phyloP scores from a whole-genome alignment of 148 eudicot species.

The Silene conica region DNA sequence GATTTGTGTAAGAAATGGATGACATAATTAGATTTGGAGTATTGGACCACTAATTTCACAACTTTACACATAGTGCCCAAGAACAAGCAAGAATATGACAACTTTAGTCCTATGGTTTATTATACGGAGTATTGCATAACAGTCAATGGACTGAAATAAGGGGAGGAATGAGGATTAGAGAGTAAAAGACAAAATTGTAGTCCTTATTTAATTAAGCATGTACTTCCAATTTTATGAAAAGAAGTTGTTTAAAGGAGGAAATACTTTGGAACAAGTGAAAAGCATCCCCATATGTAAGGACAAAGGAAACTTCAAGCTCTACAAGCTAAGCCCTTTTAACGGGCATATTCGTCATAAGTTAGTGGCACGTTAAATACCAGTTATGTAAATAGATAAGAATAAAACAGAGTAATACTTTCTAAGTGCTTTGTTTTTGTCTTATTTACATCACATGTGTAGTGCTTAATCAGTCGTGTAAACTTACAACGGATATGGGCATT shows the following conservation, averaged over 20 bases:
- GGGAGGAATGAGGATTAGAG: conserved; percentile 5
- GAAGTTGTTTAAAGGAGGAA: conserved; percentile 5
- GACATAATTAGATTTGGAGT: not conserved
- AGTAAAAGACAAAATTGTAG: conserved; percentile 24
- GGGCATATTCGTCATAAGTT: too few relatives aligned
- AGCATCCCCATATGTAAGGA: not conserved
- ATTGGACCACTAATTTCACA: conserved; percentile 21
- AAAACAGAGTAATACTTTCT: too few relatives aligned
- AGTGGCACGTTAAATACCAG: too few relatives aligned
- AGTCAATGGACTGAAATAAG: conserved; percentile 12
- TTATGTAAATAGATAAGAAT: too few relatives aligned
- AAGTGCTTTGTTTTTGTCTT: too few relatives aligned
- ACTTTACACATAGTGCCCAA: conserved; percentile 6
- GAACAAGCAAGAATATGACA: conserved; percentile 22
- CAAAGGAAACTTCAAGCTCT: conserved; percentile 23
- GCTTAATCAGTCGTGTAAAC: too few relatives aligned
- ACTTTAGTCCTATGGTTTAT: conserved; percentile 6
- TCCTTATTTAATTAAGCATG: conserved; percentile 1
- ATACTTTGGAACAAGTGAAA: conserved; percentile 11
- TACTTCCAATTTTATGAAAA: conserved; percentile 22
- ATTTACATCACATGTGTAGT: too few relatives aligned
- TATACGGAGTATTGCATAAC: conserved; percentile 17
- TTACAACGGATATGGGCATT: too few relatives aligned
- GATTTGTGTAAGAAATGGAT: not conserved
- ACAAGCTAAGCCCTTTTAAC: too few relatives aligned